A percentile compares a stretch with the other conserved stretches of the same genome.
These are phyloP conservation scores for Porphyrellus cyaneotinctus DNA, from an alignment of 768 basidiomycete species.

Conservation along the genomic window DNA sequence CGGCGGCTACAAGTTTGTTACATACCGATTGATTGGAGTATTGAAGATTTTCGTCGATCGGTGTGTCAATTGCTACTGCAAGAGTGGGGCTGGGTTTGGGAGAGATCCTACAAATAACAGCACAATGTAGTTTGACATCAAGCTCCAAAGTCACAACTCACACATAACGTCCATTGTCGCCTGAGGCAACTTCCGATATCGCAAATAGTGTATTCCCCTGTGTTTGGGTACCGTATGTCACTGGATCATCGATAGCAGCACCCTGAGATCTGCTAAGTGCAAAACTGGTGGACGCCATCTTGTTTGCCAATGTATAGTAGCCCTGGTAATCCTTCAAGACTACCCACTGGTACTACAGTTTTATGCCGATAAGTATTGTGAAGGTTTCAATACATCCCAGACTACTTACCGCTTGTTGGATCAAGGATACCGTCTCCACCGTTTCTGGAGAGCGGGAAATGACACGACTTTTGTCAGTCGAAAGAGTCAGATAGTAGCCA, in stretches of 20 bases:
- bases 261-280: neutral
- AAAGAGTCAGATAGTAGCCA: slow-evolving; percentile 10
- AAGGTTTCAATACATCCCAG: neutral
- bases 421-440: neutral
- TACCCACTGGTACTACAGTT: slow-evolving; percentile 10
- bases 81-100: slow-evolving; percentile 1
- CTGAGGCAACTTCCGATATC: slow-evolving; percentile 1
- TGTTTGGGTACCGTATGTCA: slow-evolving; percentile 4
- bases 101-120: slow-evolving; percentile 2
- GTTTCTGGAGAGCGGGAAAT: neutral
- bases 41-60: neutral
- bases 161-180: slow-evolving; percentile 5
- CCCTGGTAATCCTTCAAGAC: slow-evolving; percentile 1
- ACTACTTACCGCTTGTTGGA: neutral
- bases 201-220: slow-evolving; percentile 1
- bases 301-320: slow-evolving; percentile 7
- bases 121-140: neutral
- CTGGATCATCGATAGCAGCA: neutral
- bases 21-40: neutral
- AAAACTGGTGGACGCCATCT: neutral
- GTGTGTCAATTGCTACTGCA: slow-evolving; percentile 1
- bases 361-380: neutral
- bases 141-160: neutral
- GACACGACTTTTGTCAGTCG: neutral
- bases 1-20: neutral